phyloP scores from a whole-genome alignment of 192 early-diverging fungal genomes.

The Coemansia sp. region DNA sequence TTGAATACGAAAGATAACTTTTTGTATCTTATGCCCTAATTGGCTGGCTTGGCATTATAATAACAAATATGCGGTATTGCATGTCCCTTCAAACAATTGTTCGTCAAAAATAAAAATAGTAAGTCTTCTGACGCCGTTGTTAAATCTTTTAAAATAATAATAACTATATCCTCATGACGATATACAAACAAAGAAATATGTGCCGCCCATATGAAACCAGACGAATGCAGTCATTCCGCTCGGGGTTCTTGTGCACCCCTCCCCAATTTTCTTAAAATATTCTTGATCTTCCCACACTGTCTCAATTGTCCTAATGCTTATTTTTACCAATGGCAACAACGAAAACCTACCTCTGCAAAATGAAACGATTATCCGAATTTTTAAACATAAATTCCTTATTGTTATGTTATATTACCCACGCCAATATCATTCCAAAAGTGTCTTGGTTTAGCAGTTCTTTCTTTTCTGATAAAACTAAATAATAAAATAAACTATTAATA shows the following conservation, averaged over 20 bases:
- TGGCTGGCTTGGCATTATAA: neutral
- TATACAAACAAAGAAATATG: neutral
- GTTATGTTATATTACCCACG: neutral
- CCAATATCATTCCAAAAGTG: neutral
- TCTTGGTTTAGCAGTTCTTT: neutral
- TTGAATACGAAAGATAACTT: neutral
- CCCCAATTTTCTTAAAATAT: neutral
- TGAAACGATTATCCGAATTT: neutral
- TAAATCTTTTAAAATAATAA: neutral
- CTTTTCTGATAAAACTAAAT: neutral
- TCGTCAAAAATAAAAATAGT: constrained; percentile 1
- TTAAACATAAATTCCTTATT: neutral
- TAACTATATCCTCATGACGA: neutral
- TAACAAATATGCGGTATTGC: neutral
- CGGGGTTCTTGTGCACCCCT: neutral
- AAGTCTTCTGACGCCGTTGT: neutral
- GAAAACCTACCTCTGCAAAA: neutral
- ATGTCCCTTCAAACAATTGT: neutral
- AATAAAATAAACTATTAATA: neutral
- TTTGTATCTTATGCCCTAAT: neutral
- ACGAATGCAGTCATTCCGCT: neutral
- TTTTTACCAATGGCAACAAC: neutral
- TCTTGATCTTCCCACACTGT: neutral
- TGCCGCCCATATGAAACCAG: neutral
- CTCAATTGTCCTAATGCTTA: neutral